These are phyloP conservation scores for Scolecobasidium constrictum DNA, from an alignment of 2,329 filamentous ascomycete genomes.

Conservation along the genomic window DNA sequence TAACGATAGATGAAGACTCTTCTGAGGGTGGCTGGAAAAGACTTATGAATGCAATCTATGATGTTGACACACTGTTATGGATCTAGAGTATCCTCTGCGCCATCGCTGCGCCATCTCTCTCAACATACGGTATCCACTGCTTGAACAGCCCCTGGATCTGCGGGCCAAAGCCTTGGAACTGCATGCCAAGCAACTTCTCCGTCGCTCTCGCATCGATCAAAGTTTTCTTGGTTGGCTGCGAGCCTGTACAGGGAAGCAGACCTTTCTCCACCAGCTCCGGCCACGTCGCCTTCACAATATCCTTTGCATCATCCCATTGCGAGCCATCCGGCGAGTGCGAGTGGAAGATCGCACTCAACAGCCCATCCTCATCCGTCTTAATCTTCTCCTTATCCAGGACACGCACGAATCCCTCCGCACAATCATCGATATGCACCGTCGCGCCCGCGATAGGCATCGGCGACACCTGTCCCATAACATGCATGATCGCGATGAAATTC, in stretches of 20 bases:
- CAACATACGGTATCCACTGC: too few relatives aligned
- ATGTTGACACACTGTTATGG: too few relatives aligned
- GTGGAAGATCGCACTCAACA: neutral
- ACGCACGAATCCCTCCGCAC: slow-evolving; percentile 21
- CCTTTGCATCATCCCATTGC: slow-evolving; percentile 2
- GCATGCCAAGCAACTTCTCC: slow-evolving; percentile 10
- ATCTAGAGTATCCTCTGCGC: too few relatives aligned
- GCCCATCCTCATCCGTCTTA: neutral
- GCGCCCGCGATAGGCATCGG: slow-evolving; percentile 10
- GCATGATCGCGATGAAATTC: slow-evolving; percentile 14
- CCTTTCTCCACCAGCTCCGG: slow-evolving; percentile 8
- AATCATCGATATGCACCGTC: slow-evolving; percentile 19
- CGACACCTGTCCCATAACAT: slow-evolving; percentile 12
- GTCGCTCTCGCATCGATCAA: slow-evolving; percentile 9
- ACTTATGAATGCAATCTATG: too few relatives aligned
- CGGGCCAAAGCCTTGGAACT: slow-evolving; percentile 6
- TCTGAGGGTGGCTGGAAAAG: too few relatives aligned
- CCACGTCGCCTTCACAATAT: slow-evolving; percentile 3
- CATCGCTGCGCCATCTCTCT: too few relatives aligned
- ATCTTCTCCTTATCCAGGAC: slow-evolving; percentile 14
- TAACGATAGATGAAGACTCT: too few relatives aligned
- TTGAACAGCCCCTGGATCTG: too few relatives aligned
- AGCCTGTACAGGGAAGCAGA: slow-evolving; percentile 2
- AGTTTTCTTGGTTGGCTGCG: neutral
- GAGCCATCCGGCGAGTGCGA: too few relatives aligned